A percentile compares a stretch with the other conserved stretches of the same genome.
These are phyloP conservation scores for Eruca vesicaria DNA, from an alignment of 441 rosid species.

Conservation along the genomic window DNA sequence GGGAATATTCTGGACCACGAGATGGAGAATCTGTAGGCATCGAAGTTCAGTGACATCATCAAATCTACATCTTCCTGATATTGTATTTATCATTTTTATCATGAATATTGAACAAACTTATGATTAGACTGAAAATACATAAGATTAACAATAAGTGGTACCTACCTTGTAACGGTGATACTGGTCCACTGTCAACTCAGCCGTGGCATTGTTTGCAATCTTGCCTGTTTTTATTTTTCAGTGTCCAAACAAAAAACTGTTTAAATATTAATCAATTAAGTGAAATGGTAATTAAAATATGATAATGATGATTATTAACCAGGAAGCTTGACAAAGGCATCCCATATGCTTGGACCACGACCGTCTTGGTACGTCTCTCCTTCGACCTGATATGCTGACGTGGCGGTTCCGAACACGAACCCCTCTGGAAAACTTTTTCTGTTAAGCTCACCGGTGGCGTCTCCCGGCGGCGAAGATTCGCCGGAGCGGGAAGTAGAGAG, in stretches of 20 bases:
- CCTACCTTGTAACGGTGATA: conserved; percentile 84
- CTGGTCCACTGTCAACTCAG: conserved; percentile 82
- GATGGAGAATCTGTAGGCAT: conserved; percentile 92
- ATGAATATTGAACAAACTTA: background rate
- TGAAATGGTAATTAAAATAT: background rate
- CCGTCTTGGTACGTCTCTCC: conserved; percentile 86
- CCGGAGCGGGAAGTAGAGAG: conserved; percentile 13
- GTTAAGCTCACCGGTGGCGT: conserved; percentile 58
- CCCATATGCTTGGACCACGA: conserved; percentile 99
- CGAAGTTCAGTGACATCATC: conserved; percentile 72
- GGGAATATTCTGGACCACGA: conserved; percentile 98
- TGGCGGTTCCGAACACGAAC: conserved; percentile 83
- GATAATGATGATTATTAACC: conserved; percentile 41
- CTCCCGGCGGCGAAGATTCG: conserved; percentile 29
- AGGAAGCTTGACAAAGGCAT: conserved; percentile 64
- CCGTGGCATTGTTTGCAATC: conserved; percentile 66
- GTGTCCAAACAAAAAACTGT: background rate
- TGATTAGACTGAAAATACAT: background rate
- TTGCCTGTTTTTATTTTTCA: conserved; percentile 45
- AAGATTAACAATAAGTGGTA: background rate
- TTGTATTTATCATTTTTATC: background rate
- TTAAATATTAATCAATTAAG: background rate
- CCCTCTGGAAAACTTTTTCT: conserved; percentile 58
- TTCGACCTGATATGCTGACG: conserved; percentile 95
- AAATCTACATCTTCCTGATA: conserved; percentile 79